Conservation (phyloP, 1,284 basidiomycete genomes). For the Fomitopsis pinicola region DNA sequence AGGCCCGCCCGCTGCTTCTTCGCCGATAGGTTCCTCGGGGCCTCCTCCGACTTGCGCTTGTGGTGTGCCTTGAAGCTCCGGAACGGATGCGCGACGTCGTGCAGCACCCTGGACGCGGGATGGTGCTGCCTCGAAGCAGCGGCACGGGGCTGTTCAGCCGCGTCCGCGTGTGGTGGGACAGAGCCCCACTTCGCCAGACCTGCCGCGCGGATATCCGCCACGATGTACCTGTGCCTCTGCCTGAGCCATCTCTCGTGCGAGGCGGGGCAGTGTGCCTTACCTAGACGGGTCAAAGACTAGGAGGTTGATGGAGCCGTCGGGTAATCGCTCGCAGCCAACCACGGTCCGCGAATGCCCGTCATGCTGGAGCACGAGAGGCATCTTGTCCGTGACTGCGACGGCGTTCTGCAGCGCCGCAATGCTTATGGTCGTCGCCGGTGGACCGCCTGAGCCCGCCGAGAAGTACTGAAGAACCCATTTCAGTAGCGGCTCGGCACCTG, state of each 20-base stretch:
- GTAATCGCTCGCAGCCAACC: constrained; percentile 72
- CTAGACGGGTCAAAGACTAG: constrained; percentile 76
- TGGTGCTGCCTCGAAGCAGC: not conserved
- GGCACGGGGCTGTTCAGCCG: not conserved
- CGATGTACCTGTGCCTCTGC: constrained; percentile 14
- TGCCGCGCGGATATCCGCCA: constrained; percentile 26
- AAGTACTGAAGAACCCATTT: constrained; percentile 72
- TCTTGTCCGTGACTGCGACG: constrained; percentile 53
- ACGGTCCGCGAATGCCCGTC: constrained; percentile 82
- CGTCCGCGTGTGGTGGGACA: constrained; percentile 1
- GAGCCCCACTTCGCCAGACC: constrained; percentile 24
- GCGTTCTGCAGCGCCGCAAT: constrained; percentile 43
- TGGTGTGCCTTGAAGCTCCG: constrained; percentile 13
- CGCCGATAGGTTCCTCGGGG: constrained; percentile 4
- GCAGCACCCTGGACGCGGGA: constrained; percentile 13
- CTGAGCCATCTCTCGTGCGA: not conserved
- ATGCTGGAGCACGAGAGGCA: constrained; percentile 81
- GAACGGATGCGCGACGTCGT: constrained; percentile 18
- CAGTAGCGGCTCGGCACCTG: constrained; percentile 41
- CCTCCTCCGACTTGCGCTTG: constrained; percentile 21
- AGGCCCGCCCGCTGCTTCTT: constrained; percentile 26
- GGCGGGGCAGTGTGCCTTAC: constrained; percentile 34
- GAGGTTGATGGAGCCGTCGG: constrained; percentile 55
- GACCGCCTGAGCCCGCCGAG: constrained; percentile 29
- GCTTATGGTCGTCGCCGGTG: constrained; percentile 33